These are phyloP conservation scores for Mycosphaerella arachidis DNA, from an alignment of 2,329 filamentous ascomycete genomes.

Conservation along the genomic window DNA sequence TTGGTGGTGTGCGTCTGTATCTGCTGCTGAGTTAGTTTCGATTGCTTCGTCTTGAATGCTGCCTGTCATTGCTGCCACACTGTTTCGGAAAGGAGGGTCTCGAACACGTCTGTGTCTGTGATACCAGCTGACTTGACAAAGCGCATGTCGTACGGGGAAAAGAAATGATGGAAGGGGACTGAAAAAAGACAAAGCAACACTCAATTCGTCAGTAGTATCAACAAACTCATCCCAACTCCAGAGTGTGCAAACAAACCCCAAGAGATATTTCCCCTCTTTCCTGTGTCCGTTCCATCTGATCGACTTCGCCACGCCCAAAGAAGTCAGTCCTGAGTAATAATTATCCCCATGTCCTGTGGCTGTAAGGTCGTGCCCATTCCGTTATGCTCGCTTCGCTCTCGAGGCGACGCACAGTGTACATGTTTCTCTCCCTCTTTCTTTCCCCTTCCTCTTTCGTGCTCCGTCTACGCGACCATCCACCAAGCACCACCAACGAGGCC, in stretches of 20 bases:
- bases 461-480: slow-evolving; percentile 22
- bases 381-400: not conserved
- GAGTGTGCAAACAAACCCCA: not conserved
- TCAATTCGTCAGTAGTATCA: no score
- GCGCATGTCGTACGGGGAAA: no score
- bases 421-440: not conserved
- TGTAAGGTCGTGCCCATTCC: not conserved
- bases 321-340: not conserved
- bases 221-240: no score
- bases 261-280: not conserved
- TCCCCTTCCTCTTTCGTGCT: not conserved
- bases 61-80: no score
- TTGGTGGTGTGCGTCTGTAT: no score
- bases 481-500: slow-evolving; percentile 21
- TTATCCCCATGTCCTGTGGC: not conserved
- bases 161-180: no score
- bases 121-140: no score
- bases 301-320: not conserved
- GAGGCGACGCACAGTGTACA: not conserved
- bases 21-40: no score
- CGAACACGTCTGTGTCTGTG: no score
- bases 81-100: no score
- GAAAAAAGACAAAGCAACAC: no score
- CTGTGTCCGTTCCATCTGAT: not conserved
- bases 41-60: no score